A percentile compares a stretch with the other conserved stretches of the same genome.
phyloP scores from a whole-genome alignment of 2,329 filamentous ascomycete genomes.

The Cladophialophora psammophila region DNA sequence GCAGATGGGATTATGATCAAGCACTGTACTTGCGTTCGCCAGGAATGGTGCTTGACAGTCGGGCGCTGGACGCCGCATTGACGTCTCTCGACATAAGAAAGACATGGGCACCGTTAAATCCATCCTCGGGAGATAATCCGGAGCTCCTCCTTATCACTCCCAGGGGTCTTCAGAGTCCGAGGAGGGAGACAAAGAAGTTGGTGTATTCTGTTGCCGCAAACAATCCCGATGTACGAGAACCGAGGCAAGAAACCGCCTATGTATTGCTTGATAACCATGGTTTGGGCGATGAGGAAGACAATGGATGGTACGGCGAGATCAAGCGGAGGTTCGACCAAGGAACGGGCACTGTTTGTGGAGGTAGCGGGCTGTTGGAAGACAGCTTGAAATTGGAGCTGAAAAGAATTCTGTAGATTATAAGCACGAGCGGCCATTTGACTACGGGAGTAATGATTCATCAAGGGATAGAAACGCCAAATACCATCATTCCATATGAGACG shows the following conservation, averaged over 20 bases:
- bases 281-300: constrained; percentile 11
- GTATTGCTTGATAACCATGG: constrained; percentile 34
- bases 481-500: neutral
- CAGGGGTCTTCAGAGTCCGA: constrained; percentile 34
- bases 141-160: constrained; percentile 35
- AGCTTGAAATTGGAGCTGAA: constrained; percentile 2
- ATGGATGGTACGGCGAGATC: constrained; percentile 18
- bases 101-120: constrained; percentile 35
- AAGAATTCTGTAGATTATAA: neutral
- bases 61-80: constrained; percentile 50
- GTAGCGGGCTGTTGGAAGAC: constrained; percentile 26
- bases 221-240: constrained; percentile 4
- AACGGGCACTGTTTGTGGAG: constrained; percentile 29
- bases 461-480: constrained; percentile 11
- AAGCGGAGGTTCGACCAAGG: constrained; percentile 23
- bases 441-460: constrained; percentile 8
- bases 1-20: constrained; percentile 48
- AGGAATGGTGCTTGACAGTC: constrained; percentile 49
- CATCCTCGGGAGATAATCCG: constrained; percentile 34
- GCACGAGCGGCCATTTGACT: neutral
- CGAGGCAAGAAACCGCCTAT: constrained; percentile 31
- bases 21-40: constrained; percentile 54
- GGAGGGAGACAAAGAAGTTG: constrained; percentile 33
- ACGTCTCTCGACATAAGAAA: constrained; percentile 23
- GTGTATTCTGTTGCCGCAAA: constrained; percentile 11